Percentiles rank a stretch among this genome's conserved stretches.
phyloP scores from a whole-genome alignment of 441 rosid species.

The Adansonia madagascariensis region DNA sequence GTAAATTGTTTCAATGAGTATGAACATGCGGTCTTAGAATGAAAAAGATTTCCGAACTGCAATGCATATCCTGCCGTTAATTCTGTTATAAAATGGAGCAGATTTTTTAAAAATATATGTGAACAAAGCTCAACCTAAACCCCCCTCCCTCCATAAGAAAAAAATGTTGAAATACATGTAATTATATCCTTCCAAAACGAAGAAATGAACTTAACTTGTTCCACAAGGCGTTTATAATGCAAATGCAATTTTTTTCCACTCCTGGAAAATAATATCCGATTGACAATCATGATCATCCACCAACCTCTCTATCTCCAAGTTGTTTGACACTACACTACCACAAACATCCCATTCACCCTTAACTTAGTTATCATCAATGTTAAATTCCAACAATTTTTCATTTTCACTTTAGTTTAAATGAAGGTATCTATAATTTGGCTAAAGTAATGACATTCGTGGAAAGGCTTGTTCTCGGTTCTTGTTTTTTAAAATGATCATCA shows the following conservation, averaged over 20 bases:
- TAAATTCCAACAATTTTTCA: too few species aligned
- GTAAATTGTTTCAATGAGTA: not conserved
- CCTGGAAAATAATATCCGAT: constrained; percentile 2
- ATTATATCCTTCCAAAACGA: not conserved
- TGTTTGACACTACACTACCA: not conserved
- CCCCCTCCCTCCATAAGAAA: not conserved
- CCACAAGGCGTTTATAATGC: constrained; percentile 34
- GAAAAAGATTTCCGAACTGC: constrained; percentile 8
- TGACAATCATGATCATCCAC: constrained; percentile 33
- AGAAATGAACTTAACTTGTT: constrained; percentile 31
- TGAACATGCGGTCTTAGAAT: not conserved
- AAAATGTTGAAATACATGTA: not conserved
- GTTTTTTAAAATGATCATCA: too few species aligned
- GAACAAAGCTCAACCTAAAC: not conserved
- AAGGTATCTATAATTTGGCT: too few species aligned
- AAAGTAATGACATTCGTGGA: too few species aligned
- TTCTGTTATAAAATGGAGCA: not conserved
- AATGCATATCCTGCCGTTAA: not conserved
- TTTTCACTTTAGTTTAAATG: too few species aligned
- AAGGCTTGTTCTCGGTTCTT: too few species aligned
- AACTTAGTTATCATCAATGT: too few species aligned
- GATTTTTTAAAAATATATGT: not conserved
- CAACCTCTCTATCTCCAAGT: constrained; percentile 9
- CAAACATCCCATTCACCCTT: not conserved
- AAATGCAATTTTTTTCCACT: not conserved